These are phyloP conservation scores for Kodamaea laetipori DNA, from an alignment of 805 yeast species.

Conservation along the genomic window DNA sequence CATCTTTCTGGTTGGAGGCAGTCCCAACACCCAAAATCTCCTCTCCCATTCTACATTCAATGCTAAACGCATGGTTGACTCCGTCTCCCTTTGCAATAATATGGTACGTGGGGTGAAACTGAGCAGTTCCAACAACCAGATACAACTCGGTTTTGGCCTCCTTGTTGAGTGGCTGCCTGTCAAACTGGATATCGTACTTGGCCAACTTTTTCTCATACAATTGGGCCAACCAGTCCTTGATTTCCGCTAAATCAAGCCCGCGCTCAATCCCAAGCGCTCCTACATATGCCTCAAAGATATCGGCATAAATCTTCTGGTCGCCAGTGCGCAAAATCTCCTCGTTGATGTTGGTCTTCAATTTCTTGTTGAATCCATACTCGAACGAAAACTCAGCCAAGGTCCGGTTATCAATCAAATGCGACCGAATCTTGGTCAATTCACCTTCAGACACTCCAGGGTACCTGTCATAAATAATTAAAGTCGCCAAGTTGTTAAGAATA, in stretches of 20 bases:
- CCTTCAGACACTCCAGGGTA: slow-evolving; percentile 83
- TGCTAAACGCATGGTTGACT: slow-evolving; percentile 53
- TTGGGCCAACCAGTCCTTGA: slow-evolving; percentile 58
- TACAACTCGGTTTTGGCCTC: slow-evolving; percentile 81
- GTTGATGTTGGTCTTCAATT: slow-evolving; percentile 53
- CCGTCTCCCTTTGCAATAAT: slow-evolving; percentile 50
- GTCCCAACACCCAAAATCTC: slow-evolving; percentile 72
- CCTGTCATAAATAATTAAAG: slow-evolving; percentile 62
- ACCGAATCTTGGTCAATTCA: slow-evolving; percentile 67
- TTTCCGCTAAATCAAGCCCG: slow-evolving; percentile 45
- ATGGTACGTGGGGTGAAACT: slow-evolving; percentile 60
- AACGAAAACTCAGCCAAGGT: slow-evolving; percentile 70
- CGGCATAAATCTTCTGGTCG: slow-evolving; percentile 76
- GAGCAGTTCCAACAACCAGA: slow-evolving; percentile 75
- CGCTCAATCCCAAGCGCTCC: slow-evolving; percentile 77
- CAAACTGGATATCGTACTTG: slow-evolving; percentile 33
- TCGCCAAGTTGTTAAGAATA: slow-evolving; percentile 69
- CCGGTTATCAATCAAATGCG: slow-evolving; percentile 71
- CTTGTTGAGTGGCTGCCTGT: slow-evolving; percentile 47
- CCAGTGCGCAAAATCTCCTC: slow-evolving; percentile 50
- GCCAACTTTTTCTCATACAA: slow-evolving; percentile 51
- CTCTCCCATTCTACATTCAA: slow-evolving; percentile 64
- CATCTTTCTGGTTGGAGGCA: slow-evolving; percentile 71
- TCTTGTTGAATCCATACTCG: slow-evolving; percentile 64
- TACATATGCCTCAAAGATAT: slow-evolving; percentile 89